Base-by-base conservation (phyloP, 73 alveolate genomes). In the Symbiodinium natans region DNA sequence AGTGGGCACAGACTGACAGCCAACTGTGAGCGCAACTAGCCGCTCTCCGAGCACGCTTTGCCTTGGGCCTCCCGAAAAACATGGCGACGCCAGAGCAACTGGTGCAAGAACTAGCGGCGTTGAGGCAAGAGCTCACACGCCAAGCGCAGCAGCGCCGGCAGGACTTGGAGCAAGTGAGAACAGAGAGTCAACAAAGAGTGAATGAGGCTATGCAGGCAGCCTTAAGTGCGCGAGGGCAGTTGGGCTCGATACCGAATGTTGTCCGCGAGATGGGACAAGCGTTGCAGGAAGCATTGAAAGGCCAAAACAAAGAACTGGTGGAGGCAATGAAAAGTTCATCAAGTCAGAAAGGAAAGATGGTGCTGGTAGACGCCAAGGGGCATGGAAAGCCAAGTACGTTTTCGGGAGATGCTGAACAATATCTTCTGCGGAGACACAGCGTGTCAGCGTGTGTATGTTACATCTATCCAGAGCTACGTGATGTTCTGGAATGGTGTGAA, bases 231-330 rank as follows among this genome's bases (percentile, higher is more conserved):
- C 87, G 34, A 33, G 87, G 87, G 87, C 39, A 77, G 21, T 52
- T 77, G 36, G 54, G 41, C 31, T 34, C 41, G 87, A 41, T 77
- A 10, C 59, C 87, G 4, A 36, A 39, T 0, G 87, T 41, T 41
- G 41, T 77, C 56, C 87, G 41, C 21, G 87, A 77, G 56, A 77
- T 77, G 56, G 54, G 87, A 71, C 83, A 77, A 77, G 34, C 87
- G 59, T 41, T 77, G 41, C 56, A 41, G 56, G 29, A 8, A 1
- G 87, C 54, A 23, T 1, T 77, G 56, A n/a, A 77, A 36, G 87
- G 29, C 87, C 87, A 77, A 2, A 77, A 36, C 87, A 77, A 77
- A 52, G 68, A 52, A 5, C 68, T 52, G n/a, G 68, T 52, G 68
- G 68, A 52, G 0, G 68, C 68, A 2, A 52, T 52, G 68, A 52